Conservation (phyloP, 1,284 basidiomycete genomes). For the Ustilago loliicola region DNA sequence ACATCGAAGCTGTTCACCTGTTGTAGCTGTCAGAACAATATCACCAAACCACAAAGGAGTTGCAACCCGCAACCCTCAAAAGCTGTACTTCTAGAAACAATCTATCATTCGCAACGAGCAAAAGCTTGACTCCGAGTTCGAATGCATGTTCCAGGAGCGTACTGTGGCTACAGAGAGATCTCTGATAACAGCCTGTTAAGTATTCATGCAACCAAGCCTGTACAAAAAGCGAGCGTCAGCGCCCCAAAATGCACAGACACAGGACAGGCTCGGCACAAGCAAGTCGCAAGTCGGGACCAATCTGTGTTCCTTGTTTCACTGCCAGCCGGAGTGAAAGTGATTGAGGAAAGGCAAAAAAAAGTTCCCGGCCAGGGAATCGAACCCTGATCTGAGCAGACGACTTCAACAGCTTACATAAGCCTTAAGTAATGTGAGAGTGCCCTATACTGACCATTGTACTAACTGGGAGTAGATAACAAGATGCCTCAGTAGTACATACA, state of each 20-base stretch:
- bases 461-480: slow-evolving; percentile 3
- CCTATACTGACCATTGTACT: slow-evolving; percentile 35
- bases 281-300: too few relatives aligned
- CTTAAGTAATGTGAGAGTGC: slow-evolving; percentile 15
- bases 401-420: not conserved
- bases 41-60: not conserved
- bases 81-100: slow-evolving; percentile 16
- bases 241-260: too few relatives aligned
- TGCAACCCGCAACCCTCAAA: slow-evolving; percentile 7
- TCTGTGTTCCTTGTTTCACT: too few relatives aligned
- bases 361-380: slow-evolving; percentile 57
- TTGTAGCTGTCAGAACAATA: too few relatives aligned
- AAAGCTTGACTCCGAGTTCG: not conserved
- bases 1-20: not conserved
- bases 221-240: too few relatives aligned
- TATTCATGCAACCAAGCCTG: too few relatives aligned
- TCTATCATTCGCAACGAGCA: not conserved
- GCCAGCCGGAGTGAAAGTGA: too few relatives aligned
- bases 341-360: slow-evolving; percentile 5
- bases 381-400: slow-evolving; percentile 52
- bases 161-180: too few relatives aligned
- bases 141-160: too few relatives aligned
- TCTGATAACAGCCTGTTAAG: too few relatives aligned
- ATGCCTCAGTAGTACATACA: not conserved
- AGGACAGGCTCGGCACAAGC: too few relatives aligned